These are phyloP conservation scores for Phytophthora ohioensis DNA, from an alignment of 352 stramenopile genomes.

Conservation along the genomic window DNA sequence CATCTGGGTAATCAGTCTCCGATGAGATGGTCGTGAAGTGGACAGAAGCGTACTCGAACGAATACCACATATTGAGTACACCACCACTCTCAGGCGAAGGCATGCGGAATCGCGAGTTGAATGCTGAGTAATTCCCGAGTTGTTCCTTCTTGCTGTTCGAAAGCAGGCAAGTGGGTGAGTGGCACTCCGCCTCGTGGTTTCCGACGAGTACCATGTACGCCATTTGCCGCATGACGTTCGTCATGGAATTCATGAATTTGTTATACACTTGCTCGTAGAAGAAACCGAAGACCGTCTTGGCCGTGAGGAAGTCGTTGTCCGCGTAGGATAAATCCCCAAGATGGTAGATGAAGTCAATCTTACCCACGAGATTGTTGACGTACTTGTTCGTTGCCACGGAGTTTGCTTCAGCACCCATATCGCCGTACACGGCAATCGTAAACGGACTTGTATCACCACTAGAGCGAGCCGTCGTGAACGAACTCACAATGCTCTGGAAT, in stretches of 20 bases:
- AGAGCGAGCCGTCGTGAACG: slow-evolving; percentile 43
- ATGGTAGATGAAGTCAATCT: slow-evolving; percentile 42
- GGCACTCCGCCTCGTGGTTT: slow-evolving; percentile 59
- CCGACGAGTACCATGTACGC: slow-evolving; percentile 17
- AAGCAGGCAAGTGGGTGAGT: slow-evolving; percentile 29
- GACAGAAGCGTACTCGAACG: slow-evolving; percentile 51
- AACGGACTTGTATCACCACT: slow-evolving; percentile 26
- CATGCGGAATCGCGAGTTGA: slow-evolving; percentile 48
- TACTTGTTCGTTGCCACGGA: slow-evolving; percentile 35
- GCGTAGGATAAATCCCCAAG: slow-evolving; percentile 44
- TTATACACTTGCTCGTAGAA: slow-evolving; percentile 63
- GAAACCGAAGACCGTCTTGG: slow-evolving; percentile 28
- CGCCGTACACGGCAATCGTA: slow-evolving; percentile 28
- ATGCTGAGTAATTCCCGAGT: slow-evolving; percentile 65
- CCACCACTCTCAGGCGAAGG: slow-evolving; percentile 43
- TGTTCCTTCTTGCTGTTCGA: slow-evolving; percentile 27
- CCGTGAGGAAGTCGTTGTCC: slow-evolving; percentile 34
- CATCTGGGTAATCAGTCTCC: slow-evolving; percentile 55
- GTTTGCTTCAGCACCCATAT: slow-evolving; percentile 35
- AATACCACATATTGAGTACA: slow-evolving; percentile 51
- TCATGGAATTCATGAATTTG: slow-evolving; percentile 29
- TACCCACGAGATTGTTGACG: slow-evolving; percentile 29
- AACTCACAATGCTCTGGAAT: slow-evolving; percentile 30
- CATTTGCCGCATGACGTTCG: slow-evolving; percentile 37
- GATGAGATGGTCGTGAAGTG: slow-evolving; percentile 78